Percentiles rank a stretch among this genome's conserved stretches.
Evolutionary conservation across 441 rosid genomes (phyloP).

Genomic region (Croton laevigatus): DNA sequence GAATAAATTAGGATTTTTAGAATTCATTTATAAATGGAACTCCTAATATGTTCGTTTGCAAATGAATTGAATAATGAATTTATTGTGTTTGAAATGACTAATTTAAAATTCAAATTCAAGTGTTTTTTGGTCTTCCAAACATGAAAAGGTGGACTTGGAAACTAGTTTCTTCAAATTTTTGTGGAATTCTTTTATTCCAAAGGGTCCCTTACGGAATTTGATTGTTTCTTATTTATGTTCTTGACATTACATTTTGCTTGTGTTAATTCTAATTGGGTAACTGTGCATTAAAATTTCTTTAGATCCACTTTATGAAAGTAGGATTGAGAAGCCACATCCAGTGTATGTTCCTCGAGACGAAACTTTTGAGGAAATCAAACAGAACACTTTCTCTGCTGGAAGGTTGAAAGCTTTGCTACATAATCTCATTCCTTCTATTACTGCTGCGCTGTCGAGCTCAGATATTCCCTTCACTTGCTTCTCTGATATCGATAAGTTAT

Average conservation of each 20-base stretch:
- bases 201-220: neutral
- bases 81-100: too few relatives aligned
- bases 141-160: too few relatives aligned
- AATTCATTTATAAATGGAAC: too few relatives aligned
- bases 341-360: conserved; percentile 93
- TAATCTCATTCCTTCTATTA: conserved; percentile 82
- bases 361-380: conserved; percentile 87
- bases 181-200: too few relatives aligned
- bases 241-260: neutral
- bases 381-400: conserved; percentile 75
- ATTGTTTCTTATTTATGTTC: neutral
- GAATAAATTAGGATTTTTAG: too few relatives aligned
- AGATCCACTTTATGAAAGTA: conserved; percentile 71
- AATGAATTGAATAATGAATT: too few relatives aligned
- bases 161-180: too few relatives aligned
- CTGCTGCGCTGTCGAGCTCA: conserved; percentile 70
- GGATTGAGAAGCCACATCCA: conserved; percentile 79
- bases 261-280: neutral
- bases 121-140: too few relatives aligned
- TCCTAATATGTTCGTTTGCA: too few relatives aligned
- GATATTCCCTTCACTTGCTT: conserved; percentile 84
- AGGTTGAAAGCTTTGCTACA: conserved; percentile 85
- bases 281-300: conserved; percentile 3
- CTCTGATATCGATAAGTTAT: conserved; percentile 84
- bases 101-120: too few relatives aligned